These are phyloP conservation scores for Erodium texanum DNA, from an alignment of 441 rosid species.

Conservation along the genomic window DNA sequence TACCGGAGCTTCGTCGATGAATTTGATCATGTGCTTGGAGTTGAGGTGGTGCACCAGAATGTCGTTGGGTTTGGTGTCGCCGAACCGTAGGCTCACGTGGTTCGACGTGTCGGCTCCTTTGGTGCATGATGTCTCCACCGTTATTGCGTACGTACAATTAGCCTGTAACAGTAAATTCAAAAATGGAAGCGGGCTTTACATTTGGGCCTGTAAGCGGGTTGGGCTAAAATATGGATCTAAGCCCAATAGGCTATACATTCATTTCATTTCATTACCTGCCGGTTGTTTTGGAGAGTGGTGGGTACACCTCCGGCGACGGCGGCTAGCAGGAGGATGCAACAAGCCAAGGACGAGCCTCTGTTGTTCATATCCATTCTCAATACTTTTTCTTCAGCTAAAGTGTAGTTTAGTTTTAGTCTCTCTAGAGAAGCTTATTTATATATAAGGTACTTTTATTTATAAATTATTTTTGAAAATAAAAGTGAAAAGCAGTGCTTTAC, in stretches of 20 bases:
- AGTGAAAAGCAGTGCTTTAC: slow-evolving; percentile 20
- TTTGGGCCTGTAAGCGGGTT: neutral
- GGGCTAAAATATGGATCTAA: neutral
- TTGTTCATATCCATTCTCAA: slow-evolving; percentile 13
- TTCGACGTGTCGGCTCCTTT: slow-evolving; percentile 36
- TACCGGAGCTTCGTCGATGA: no score
- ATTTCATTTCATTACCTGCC: no score
- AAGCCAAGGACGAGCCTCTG: slow-evolving; percentile 19
- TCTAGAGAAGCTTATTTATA: slow-evolving; percentile 11
- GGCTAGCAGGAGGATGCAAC: slow-evolving; percentile 27
- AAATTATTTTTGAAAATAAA: slow-evolving; percentile 8
- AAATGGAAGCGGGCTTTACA: neutral
- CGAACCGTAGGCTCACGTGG: slow-evolving; percentile 39
- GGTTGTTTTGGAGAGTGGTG: neutral
- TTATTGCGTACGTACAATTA: slow-evolving; percentile 39
- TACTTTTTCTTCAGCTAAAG: neutral
- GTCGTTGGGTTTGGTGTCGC: slow-evolving; percentile 35
- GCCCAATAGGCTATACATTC: neutral
- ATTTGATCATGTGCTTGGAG: slow-evolving; percentile 27
- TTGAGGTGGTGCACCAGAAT: slow-evolving; percentile 33
- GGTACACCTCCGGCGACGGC: slow-evolving; percentile 24
- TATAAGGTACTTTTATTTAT: neutral
- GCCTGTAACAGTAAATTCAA: slow-evolving; percentile 9
- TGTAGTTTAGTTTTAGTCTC: neutral
- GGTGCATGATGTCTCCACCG: slow-evolving; percentile 41